A percentile compares a stretch with the other conserved stretches of the same genome.
phyloP scores from a whole-genome alignment of 345 rosid species.

The Salix exigua region DNA sequence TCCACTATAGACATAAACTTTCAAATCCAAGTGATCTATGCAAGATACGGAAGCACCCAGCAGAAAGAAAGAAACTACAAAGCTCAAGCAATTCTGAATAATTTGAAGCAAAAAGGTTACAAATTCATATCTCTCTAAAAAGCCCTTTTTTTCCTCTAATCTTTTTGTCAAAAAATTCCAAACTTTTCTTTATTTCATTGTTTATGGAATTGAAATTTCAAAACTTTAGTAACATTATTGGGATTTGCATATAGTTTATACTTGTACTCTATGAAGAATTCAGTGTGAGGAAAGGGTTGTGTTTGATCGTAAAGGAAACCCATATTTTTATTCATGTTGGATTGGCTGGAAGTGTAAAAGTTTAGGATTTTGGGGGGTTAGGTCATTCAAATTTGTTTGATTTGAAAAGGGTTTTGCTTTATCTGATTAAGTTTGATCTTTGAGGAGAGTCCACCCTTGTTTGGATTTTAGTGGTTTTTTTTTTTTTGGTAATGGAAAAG shows the following conservation, averaged over 20 bases:
- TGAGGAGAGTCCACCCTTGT: not conserved
- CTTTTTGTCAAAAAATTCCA: not conserved
- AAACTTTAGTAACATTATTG: not conserved
- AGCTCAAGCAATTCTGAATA: not conserved
- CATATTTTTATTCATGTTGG: not conserved
- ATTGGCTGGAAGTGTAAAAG: not conserved
- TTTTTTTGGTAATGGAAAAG: not conserved
- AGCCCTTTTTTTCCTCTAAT: not conserved
- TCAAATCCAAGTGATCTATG: not conserved
- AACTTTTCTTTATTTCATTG: not conserved
- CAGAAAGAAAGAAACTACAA: not conserved
- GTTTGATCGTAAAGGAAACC: not conserved
- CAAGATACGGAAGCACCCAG: not conserved
- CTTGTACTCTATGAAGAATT: not conserved
- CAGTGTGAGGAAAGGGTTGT: not conserved
- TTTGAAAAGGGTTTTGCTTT: not conserved
- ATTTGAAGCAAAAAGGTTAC: slow-evolving; percentile 3
- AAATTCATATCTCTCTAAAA: not conserved
- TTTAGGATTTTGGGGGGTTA: not conserved
- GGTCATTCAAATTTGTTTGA: slow-evolving; percentile 1
- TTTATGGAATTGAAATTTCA: not conserved
- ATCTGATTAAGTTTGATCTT: not conserved
- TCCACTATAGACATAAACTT: not conserved
- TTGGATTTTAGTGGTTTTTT: not conserved
- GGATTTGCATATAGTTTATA: not conserved